Evolutionary conservation across 129 eudicot species (phyloP).

Genomic region (Flaveria linearis): DNA sequence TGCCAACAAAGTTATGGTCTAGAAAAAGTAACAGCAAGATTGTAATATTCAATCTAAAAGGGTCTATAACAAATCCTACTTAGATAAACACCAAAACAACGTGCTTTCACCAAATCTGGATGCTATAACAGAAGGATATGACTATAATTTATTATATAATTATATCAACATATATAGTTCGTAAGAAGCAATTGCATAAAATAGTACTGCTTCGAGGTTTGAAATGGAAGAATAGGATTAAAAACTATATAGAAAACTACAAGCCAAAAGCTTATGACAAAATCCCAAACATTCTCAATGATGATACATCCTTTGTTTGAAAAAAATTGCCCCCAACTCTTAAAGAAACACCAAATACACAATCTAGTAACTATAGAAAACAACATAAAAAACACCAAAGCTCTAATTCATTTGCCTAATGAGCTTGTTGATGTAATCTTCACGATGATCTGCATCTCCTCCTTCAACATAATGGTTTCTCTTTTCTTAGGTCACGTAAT

Average conservation of each 20-base stretch:
- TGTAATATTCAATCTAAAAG: no score
- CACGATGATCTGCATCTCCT: conserved; percentile 87
- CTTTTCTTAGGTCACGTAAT: conserved; percentile 70
- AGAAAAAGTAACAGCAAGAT: no score
- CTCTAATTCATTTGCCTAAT: conserved; percentile 76
- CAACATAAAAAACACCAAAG: neutral
- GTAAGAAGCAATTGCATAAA: no score
- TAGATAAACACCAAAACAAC: no score
- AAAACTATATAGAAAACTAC: neutral
- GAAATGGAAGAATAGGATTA: no score
- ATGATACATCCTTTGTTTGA: conserved; percentile 13
- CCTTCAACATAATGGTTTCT: conserved; percentile 89
- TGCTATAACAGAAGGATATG: no score
- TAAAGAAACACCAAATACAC: conserved; percentile 19
- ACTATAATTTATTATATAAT: no score
- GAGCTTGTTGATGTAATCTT: conserved; percentile 70
- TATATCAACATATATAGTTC: no score
- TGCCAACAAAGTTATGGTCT: no score
- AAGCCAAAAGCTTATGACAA: conserved; percentile 3
- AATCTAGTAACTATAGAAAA: conserved; percentile 23
- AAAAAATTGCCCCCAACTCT: neutral
- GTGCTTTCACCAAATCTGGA: no score
- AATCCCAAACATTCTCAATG: conserved; percentile 22
- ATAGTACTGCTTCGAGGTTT: no score
- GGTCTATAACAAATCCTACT: no score